These are phyloP conservation scores for Aphanoascus verrucosus DNA, from an alignment of 2,329 filamentous ascomycete genomes.

Conservation along the genomic window DNA sequence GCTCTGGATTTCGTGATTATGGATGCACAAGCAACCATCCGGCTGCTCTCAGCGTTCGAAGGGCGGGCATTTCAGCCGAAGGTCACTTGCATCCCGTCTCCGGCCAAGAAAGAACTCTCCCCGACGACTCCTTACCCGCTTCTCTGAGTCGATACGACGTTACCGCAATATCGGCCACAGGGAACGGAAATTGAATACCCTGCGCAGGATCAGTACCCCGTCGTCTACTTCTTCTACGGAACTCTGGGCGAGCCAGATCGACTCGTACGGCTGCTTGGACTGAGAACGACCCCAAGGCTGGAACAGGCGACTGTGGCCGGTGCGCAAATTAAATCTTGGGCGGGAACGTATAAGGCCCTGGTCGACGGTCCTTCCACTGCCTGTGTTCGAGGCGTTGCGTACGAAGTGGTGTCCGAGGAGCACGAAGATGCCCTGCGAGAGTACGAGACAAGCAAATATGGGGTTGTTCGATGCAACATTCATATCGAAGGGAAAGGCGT, in stretches of 20 bases:
- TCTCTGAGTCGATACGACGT: constrained; percentile 20
- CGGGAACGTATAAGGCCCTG: constrained; percentile 32
- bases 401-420: not conserved
- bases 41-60: not conserved
- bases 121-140: constrained; percentile 18
- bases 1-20: not conserved
- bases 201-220: constrained; percentile 25
- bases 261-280: not conserved
- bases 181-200: not conserved
- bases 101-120: constrained; percentile 22
- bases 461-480: constrained; percentile 4
- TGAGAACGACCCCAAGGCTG: not conserved
- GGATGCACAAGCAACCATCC: not conserved
- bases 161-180: constrained; percentile 21
- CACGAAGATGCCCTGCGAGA: not conserved
- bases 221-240: constrained; percentile 39
- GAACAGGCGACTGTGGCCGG: constrained; percentile 24
- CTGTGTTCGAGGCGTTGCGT: not conserved
- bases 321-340: constrained; percentile 29
- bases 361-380: constrained; percentile 21
- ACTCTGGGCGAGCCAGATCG: constrained; percentile 25
- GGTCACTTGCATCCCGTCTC: not conserved
- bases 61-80: not conserved
- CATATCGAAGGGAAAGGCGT: not conserved
- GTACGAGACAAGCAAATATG: constrained; percentile 4